Evolutionary conservation across 768 basidiomycete genomes (phyloP).

Genomic region (Amanita fuliginea): DNA sequence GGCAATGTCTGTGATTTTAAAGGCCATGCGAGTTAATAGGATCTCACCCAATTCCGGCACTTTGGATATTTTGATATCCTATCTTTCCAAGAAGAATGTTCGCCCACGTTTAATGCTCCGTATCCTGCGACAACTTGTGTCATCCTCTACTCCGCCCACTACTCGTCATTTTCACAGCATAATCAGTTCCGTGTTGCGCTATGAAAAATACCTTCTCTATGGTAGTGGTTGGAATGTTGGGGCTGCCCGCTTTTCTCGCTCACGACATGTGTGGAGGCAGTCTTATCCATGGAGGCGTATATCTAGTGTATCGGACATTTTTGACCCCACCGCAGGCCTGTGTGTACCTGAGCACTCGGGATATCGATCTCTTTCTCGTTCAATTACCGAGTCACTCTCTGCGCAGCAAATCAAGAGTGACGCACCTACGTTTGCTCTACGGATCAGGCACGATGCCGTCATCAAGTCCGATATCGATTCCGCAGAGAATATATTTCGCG

Average conservation of each 20-base stretch:
- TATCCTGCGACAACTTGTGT: constrained; percentile 33
- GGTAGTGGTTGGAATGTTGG: constrained; percentile 36
- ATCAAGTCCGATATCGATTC: constrained; percentile 36
- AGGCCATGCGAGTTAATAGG: constrained; percentile 40
- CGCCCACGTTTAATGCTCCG: constrained; percentile 36
- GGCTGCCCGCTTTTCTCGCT: constrained; percentile 25
- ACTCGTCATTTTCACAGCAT: constrained; percentile 47
- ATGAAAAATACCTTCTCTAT: constrained; percentile 34
- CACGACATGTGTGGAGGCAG: neutral
- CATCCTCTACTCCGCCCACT: constrained; percentile 32
- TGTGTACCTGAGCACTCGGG: constrained; percentile 19
- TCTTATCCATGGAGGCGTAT: constrained; percentile 7
- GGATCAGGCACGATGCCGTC: constrained; percentile 52
- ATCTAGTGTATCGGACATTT: constrained; percentile 17
- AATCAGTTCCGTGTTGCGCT: constrained; percentile 38
- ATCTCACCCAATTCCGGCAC: constrained; percentile 46
- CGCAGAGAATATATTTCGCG: constrained; percentile 43
- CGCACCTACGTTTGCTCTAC: constrained; percentile 43
- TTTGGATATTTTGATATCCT: constrained; percentile 39
- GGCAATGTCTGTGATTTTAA: constrained; percentile 33
- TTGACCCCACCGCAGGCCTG: constrained; percentile 44
- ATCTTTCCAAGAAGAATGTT: constrained; percentile 32
- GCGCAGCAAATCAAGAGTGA: constrained; percentile 43
- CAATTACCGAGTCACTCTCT: constrained; percentile 35
- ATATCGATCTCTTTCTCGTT: constrained; percentile 21